These are phyloP conservation scores for Crataegus laevigata DNA, from an alignment of 306 rosid genomes.

Conservation along the genomic window DNA sequence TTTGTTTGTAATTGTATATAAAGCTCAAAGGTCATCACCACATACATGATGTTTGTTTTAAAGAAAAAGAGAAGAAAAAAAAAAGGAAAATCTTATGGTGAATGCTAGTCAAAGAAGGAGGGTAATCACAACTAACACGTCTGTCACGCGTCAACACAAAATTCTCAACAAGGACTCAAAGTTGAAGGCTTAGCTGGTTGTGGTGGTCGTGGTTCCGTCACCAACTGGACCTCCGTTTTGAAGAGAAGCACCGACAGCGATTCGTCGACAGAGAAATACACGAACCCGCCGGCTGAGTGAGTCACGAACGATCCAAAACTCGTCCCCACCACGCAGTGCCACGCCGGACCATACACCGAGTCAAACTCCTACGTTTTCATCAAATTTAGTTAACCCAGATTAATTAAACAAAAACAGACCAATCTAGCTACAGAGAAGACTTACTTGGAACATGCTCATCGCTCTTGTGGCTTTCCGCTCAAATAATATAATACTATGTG, in stretches of 20 bases:
- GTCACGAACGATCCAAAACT: conserved; percentile 73
- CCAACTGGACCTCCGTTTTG: conserved; percentile 58
- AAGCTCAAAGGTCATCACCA: not conserved
- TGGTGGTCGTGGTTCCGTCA: conserved; percentile 15
- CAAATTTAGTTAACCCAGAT: not conserved
- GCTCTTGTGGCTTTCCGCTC: no score
- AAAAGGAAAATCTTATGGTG: not conserved
- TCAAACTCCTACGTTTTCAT: conserved; percentile 38
- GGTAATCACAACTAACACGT: not conserved
- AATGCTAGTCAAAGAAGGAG: not conserved
- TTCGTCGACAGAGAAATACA: conserved; percentile 60
- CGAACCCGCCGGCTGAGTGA: conserved; percentile 48
- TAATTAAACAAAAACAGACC: not conserved
- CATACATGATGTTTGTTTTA: not conserved
- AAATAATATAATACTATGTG: no score
- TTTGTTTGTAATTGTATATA: not conserved
- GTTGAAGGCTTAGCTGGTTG: not conserved
- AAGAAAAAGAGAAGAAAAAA: not conserved
- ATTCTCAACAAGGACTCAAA: not conserved
- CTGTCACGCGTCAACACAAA: not conserved
- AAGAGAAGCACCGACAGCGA: conserved; percentile 58
- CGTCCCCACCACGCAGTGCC: conserved; percentile 69
- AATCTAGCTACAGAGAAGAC: not conserved
- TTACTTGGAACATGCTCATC: no score
- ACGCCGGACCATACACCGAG: conserved; percentile 42